Conservation (phyloP, 106 monocot genomes). For the Ottelia alismoides region DNA sequence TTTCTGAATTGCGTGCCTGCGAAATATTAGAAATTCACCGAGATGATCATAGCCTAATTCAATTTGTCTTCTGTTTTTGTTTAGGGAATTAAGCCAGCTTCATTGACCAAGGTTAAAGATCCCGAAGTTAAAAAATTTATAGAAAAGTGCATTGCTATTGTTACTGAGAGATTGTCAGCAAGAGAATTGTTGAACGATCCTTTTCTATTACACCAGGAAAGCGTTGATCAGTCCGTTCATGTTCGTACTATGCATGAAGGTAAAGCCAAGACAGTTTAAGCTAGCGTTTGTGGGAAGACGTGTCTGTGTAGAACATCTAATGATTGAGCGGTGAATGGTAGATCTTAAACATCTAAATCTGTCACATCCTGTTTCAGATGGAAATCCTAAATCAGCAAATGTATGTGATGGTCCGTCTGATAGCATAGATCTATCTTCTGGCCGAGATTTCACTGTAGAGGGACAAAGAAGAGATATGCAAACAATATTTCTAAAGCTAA, state of each 20-base stretch:
- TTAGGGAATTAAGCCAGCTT: conserved; percentile 46
- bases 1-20: too few species aligned
- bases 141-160: conserved; percentile 45
- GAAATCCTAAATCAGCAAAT: background rate
- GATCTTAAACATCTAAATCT: background rate
- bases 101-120: conserved; percentile 30
- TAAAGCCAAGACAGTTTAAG: background rate
- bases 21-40: too few species aligned
- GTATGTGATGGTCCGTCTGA: background rate
- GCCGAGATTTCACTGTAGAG: conserved; percentile 42
- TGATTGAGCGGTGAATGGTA: background rate
- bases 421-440: background rate
- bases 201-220: conserved; percentile 27
- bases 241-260: background rate
- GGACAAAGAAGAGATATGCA: conserved; percentile 40
- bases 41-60: too few species aligned
- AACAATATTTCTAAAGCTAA: conserved; percentile 41
- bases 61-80: too few species aligned
- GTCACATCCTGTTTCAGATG: background rate
- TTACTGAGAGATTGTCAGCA: conserved; percentile 45
- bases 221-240: background rate
- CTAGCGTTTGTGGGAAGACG: background rate
- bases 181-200: conserved; percentile 37
- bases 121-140: conserved; percentile 37
- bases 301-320: background rate